phyloP scores from a whole-genome alignment of 2,329 filamentous ascomycete species.

The Zarea fungicola region DNA sequence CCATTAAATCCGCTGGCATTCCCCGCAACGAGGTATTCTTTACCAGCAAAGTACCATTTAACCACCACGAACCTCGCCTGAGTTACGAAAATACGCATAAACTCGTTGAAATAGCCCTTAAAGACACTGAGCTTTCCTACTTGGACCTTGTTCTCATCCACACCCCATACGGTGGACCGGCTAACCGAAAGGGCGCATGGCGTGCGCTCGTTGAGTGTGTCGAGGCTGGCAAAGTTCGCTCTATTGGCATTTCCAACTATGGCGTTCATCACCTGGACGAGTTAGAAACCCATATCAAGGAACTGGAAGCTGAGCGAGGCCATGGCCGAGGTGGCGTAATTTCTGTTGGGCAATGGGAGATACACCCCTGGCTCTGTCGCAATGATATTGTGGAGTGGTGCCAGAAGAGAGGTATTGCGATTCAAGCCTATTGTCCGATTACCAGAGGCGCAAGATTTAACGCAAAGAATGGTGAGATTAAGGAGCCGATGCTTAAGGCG shows the following conservation, averaged over 20 bases:
- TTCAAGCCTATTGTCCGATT: constrained; percentile 60
- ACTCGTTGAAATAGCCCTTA: constrained; percentile 60
- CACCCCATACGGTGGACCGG: constrained; percentile 53
- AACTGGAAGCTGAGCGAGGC: constrained; percentile 56
- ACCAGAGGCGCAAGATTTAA: no score
- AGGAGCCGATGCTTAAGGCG: constrained; percentile 58
- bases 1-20: constrained; percentile 36
- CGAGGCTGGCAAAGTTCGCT: constrained; percentile 55
- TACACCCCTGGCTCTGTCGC: constrained; percentile 85
- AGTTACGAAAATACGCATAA: constrained; percentile 60
- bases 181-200: constrained; percentile 55
- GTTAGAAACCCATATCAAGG: constrained; percentile 52
- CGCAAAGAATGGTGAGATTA: constrained; percentile 64
- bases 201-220: constrained; percentile 58
- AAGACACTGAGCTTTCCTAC: constrained; percentile 58
- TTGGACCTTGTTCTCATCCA: constrained; percentile 63
- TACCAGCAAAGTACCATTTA: constrained; percentile 50
- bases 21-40: constrained; percentile 48
- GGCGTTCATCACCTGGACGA: constrained; percentile 59
- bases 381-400: constrained; percentile 77
- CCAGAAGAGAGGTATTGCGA: constrained; percentile 52
- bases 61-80: constrained; percentile 29
- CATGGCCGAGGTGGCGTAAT: constrained; percentile 63
- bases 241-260: constrained; percentile 61
- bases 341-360: constrained; percentile 80